A percentile compares a stretch with the other conserved stretches of the same genome.
Conservation (phyloP, 75 land plant genomes). For the Isoetes taiwanensis region DNA sequence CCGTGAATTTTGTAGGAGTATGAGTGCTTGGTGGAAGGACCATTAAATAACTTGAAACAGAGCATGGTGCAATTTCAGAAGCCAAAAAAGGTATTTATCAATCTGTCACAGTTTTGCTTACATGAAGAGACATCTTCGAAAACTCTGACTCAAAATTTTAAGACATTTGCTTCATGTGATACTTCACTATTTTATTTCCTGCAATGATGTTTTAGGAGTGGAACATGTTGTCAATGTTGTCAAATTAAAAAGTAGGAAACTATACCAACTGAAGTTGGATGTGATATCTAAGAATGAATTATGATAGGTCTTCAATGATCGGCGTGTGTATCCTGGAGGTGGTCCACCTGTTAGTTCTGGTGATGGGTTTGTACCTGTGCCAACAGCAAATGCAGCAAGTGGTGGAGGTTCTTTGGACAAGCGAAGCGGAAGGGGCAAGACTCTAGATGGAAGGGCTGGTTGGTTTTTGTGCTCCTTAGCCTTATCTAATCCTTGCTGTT, state of each 20-base stretch:
- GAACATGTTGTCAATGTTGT: too few species aligned
- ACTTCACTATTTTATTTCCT: too few species aligned
- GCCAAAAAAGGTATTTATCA: slow-evolving; percentile 73
- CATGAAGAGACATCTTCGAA: too few species aligned
- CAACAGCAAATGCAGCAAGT: slow-evolving; percentile 28
- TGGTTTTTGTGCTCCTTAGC: background rate
- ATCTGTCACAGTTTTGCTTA: too few species aligned
- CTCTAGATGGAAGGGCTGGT: slow-evolving; percentile 15
- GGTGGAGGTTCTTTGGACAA: slow-evolving; percentile 36
- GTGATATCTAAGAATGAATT: too few species aligned
- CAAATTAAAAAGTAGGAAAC: too few species aligned
- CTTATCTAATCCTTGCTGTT: background rate
- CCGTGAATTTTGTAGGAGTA: slow-evolving; percentile 43
- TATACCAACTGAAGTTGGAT: too few species aligned
- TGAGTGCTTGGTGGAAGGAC: slow-evolving; percentile 97
- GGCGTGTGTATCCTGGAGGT: slow-evolving; percentile 57
- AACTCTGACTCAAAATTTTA: too few species aligned
- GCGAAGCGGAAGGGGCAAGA: slow-evolving; percentile 39
- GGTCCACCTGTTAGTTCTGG: slow-evolving; percentile 49
- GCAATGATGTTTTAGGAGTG: too few species aligned
- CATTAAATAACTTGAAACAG: slow-evolving; percentile 92
- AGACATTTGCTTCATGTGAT: too few species aligned
- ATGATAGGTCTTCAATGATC: slow-evolving; percentile 73
- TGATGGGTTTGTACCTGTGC: slow-evolving; percentile 44
- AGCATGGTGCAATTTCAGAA: slow-evolving; percentile 99